Evolutionary conservation across 768 basidiomycete genomes (phyloP).

Genomic region (Leucocoprinus leucothites): DNA sequence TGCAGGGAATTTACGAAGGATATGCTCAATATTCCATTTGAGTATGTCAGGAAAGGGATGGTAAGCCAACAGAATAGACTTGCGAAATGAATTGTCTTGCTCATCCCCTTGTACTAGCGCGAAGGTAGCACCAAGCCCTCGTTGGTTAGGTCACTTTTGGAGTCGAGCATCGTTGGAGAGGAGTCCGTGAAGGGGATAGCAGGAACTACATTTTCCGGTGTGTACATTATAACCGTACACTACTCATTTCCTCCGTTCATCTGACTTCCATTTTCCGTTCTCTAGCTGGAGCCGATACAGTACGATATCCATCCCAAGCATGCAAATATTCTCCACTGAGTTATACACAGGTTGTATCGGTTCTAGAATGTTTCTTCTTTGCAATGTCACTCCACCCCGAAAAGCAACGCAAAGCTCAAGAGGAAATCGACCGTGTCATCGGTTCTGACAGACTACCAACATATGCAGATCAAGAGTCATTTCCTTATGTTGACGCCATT

Average conservation of each 20-base stretch:
- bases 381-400: constrained; percentile 27
- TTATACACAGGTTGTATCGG: constrained; percentile 14
- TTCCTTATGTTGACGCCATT: constrained; percentile 21
- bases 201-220: constrained; percentile 14
- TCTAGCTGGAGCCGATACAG: constrained; percentile 17
- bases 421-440: constrained; percentile 27
- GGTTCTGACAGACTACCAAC: constrained; percentile 23
- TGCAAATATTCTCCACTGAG: too few relatives aligned
- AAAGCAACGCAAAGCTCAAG: constrained; percentile 25
- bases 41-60: constrained; percentile 17
- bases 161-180: constrained; percentile 5
- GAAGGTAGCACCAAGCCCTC: constrained; percentile 12
- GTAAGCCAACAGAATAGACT: constrained; percentile 12
- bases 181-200: constrained; percentile 12
- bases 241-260: not conserved
- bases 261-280: not conserved
- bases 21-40: constrained; percentile 20
- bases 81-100: not conserved
- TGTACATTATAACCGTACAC: too few relatives aligned
- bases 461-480: constrained; percentile 18
- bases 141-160: constrained; percentile 7
- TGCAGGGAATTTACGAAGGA: constrained; percentile 13
- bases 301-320: constrained; percentile 1
- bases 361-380: constrained; percentile 20
- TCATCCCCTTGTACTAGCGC: not conserved